Percentiles rank a stretch among this genome's conserved stretches.
Evolutionary conservation across 768 basidiomycete species (phyloP).

Genomic region (Cystofilobasidium capitatum): DNA sequence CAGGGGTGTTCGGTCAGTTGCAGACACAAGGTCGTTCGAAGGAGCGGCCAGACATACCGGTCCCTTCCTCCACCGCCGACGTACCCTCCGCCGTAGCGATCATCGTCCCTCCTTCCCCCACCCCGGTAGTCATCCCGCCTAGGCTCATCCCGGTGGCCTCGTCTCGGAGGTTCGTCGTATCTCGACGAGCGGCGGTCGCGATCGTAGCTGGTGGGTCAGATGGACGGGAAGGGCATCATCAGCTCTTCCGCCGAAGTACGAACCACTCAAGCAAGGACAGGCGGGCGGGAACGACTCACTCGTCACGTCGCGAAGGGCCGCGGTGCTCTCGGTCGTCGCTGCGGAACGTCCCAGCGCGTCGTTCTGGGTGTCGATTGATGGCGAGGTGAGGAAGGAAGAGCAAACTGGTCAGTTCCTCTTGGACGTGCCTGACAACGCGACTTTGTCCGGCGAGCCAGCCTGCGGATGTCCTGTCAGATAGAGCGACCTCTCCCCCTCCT

Average conservation of each 20-base stretch:
- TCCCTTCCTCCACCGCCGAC: constrained; percentile 13
- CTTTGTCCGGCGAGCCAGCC: too few species aligned
- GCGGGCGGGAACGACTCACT: background rate
- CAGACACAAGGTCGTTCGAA: background rate
- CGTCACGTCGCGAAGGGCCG: background rate
- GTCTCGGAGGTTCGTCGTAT: constrained; percentile 20
- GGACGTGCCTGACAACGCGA: too few species aligned
- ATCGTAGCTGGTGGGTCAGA: background rate
- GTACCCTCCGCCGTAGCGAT: constrained; percentile 9
- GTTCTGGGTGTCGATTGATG: background rate
- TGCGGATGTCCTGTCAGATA: too few species aligned
- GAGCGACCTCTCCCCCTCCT: too few species aligned
- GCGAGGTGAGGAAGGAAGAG: background rate
- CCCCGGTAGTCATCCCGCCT: constrained; percentile 5
- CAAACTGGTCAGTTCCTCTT: too few species aligned
- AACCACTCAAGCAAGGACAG: background rate
- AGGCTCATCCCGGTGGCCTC: background rate
- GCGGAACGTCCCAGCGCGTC: background rate
- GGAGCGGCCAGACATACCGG: background rate
- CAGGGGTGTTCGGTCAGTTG: background rate
- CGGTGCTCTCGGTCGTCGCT: constrained; percentile 1
- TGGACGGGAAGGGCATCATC: too few species aligned
- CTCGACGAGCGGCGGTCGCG: constrained; percentile 16
- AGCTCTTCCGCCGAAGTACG: too few species aligned
- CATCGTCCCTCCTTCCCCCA: constrained; percentile 16